A percentile compares a stretch with the other conserved stretches of the same genome.
Evolutionary conservation across 2,329 filamentous ascomycete species (phyloP).

Genomic region (Paecilomyces niveus): DNA sequence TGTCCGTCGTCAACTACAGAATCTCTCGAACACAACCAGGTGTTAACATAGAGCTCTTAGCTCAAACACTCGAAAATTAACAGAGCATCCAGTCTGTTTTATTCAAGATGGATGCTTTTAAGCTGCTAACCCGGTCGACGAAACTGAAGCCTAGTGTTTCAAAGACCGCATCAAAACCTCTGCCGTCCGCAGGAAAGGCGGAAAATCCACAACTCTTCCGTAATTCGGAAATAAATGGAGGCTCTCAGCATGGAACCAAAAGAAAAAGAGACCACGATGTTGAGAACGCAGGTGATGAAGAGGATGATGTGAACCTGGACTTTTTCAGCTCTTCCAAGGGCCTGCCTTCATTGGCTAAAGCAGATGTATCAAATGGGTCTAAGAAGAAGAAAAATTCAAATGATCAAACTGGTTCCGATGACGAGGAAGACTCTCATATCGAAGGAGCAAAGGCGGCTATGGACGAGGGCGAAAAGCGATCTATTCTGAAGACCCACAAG

Average conservation of each 20-base stretch:
- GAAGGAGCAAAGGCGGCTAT: slow-evolving; percentile 29
- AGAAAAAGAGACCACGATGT: slow-evolving; percentile 27
- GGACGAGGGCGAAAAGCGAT: slow-evolving; percentile 64
- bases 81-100: not conserved
- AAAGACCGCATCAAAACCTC: slow-evolving; percentile 18
- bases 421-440: slow-evolving; percentile 17
- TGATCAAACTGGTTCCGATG: slow-evolving; percentile 8
- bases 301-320: slow-evolving; percentile 23
- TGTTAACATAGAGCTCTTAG: slow-evolving; percentile 1
- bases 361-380: slow-evolving; percentile 5
- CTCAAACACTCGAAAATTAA: not conserved
- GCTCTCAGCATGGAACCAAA: slow-evolving; percentile 23
- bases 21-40: slow-evolving; percentile 10
- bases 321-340: slow-evolving; percentile 29
- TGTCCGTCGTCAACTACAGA: not conserved
- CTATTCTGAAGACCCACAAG: slow-evolving; percentile 70
- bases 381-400: slow-evolving; percentile 1
- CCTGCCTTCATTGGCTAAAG: slow-evolving; percentile 10
- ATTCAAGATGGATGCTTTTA: slow-evolving; percentile 38
- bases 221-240: slow-evolving; percentile 16
- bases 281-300: slow-evolving; percentile 12
- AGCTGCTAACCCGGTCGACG: slow-evolving; percentile 37
- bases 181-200: slow-evolving; percentile 36
- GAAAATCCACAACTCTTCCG: slow-evolving; percentile 32
- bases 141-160: slow-evolving; percentile 30